phyloP scores from a whole-genome alignment of 2,329 filamentous ascomycete species.

The Cladorrhinum sp. region DNA sequence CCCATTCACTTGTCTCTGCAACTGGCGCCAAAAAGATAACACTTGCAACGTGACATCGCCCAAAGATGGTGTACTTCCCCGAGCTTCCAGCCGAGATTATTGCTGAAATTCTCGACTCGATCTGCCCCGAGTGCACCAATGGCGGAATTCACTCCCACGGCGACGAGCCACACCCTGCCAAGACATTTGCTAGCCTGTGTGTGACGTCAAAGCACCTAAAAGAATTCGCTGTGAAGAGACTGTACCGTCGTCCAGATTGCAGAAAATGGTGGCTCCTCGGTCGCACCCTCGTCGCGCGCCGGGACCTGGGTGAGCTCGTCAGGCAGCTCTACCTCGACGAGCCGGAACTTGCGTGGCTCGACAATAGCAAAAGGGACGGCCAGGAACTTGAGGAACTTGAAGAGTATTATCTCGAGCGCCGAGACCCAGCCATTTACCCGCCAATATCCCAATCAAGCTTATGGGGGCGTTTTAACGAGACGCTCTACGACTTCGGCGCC shows the following conservation, averaged over 20 bases:
- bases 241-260: not conserved
- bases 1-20: no score
- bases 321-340: not conserved
- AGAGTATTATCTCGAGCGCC: not conserved
- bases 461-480: not conserved
- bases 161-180: not conserved
- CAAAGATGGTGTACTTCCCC: not conserved
- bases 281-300: not conserved
- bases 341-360: no score
- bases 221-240: not conserved
- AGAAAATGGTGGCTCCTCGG: not conserved
- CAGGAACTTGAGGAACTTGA: not conserved
- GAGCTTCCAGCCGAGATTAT: not conserved
- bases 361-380: no score
- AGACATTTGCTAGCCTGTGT: not conserved
- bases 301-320: not conserved
- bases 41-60: not conserved
- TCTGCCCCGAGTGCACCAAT: not conserved
- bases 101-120: not conserved
- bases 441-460: not conserved
- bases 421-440: not conserved
- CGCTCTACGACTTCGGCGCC: not conserved
- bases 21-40: no score
- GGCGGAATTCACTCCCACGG: not conserved
- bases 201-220: not conserved